A percentile compares a stretch with the other conserved stretches of the same genome.
Evolutionary conservation across 192 early-diverging fungal genomes (phyloP).

Genomic region (Thoreauomyces humboldtii): DNA sequence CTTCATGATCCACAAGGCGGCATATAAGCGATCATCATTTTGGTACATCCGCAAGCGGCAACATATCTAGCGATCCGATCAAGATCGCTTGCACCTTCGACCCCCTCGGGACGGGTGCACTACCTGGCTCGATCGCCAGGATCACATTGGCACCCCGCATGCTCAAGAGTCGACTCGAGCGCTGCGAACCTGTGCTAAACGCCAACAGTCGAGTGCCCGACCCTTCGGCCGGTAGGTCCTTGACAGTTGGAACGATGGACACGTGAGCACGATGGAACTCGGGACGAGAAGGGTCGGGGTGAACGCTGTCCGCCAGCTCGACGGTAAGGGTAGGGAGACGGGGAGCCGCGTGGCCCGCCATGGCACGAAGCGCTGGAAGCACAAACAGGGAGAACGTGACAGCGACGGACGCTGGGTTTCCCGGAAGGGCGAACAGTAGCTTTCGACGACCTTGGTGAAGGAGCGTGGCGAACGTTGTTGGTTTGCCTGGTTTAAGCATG

Average conservation of each 20-base stretch:
- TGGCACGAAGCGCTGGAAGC: constrained; percentile 75
- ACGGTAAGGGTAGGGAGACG: constrained; percentile 52
- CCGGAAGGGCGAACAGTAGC: constrained; percentile 86
- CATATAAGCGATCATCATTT: too few relatives aligned
- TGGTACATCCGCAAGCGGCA: too few relatives aligned
- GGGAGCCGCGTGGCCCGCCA: constrained; percentile 64
- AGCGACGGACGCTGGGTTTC: constrained; percentile 89
- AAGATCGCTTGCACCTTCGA: too few relatives aligned
- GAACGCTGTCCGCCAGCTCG: constrained; percentile 49
- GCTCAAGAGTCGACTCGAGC: constrained; percentile 58
- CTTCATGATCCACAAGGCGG: too few relatives aligned
- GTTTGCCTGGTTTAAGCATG: constrained; percentile 91
- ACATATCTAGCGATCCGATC: too few relatives aligned
- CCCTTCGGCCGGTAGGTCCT: too few relatives aligned
- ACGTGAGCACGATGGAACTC: constrained; percentile 57
- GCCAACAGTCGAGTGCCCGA: constrained; percentile 17
- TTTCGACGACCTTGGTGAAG: constrained; percentile 31
- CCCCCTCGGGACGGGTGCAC: too few relatives aligned
- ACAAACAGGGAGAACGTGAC: constrained; percentile 91
- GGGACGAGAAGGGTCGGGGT: constrained; percentile 59
- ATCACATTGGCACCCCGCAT: constrained; percentile 12
- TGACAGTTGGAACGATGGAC: constrained; percentile 4
- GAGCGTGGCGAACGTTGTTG: constrained; percentile 89
- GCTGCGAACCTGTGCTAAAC: constrained; percentile 69
- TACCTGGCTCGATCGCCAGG: too few relatives aligned